Evolutionary conservation across 129 eudicot genomes (phyloP).

Genomic region (Flaveria robusta): DNA sequence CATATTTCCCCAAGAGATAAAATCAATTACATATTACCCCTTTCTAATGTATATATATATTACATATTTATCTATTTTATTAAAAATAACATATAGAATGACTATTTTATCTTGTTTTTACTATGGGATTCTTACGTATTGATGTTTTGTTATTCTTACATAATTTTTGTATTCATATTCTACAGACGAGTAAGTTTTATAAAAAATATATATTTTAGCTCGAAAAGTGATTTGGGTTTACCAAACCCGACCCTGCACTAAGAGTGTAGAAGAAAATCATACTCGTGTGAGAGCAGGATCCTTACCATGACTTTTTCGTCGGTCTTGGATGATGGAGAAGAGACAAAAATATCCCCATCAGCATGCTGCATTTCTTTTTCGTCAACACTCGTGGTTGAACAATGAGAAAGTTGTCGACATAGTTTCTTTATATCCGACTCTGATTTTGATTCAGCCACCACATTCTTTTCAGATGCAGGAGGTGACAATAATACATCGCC

Average conservation of each 20-base stretch:
- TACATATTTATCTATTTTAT: no score
- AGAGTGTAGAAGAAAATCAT: not conserved
- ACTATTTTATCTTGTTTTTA: no score
- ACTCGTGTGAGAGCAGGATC: not conserved
- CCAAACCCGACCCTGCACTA: not conserved
- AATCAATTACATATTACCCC: no score
- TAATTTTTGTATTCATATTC: not conserved
- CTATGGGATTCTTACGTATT: no score
- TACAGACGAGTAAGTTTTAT: not conserved
- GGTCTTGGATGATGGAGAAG: constrained; percentile 8
- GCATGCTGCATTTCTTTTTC: constrained; percentile 43
- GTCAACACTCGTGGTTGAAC: constrained; percentile 19
- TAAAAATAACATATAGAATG: no score
- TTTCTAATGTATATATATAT: no score
- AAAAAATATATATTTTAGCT: not conserved
- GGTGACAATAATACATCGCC: constrained; percentile 9
- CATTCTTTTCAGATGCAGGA: constrained; percentile 32
- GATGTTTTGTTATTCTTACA: no score
- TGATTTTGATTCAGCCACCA: constrained; percentile 38
- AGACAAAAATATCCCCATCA: not conserved
- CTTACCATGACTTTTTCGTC: not conserved
- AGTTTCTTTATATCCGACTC: constrained; percentile 26
- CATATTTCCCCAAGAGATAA: no score
- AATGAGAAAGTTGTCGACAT: constrained; percentile 31
- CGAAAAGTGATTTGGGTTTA: not conserved